phyloP scores from a whole-genome alignment of 1,284 basidiomycete species.

The Exobasidium cylindrosporum region DNA sequence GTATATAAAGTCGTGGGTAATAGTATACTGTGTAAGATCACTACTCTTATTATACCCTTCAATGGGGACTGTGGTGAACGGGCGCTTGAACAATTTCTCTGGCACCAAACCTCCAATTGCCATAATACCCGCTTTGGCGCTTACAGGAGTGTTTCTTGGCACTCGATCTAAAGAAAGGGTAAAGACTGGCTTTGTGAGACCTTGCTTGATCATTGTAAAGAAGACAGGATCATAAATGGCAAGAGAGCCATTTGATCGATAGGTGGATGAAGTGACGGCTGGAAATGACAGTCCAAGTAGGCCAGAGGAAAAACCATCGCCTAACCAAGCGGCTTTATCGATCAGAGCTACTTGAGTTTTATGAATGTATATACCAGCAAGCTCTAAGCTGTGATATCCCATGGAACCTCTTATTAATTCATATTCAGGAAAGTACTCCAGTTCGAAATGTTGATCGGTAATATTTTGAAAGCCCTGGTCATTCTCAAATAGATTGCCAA shows the following conservation, averaged over 20 bases:
- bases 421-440: not conserved
- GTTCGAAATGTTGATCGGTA: not conserved
- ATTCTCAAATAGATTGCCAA: not conserved
- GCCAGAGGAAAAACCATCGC: not conserved
- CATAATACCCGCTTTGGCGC: not conserved
- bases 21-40: not conserved
- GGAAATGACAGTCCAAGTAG: not conserved
- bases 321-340: not conserved
- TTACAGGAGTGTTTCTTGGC: not conserved
- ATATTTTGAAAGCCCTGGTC: not conserved
- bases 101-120: not conserved
- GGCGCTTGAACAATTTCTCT: not conserved
- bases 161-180: not conserved
- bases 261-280: not conserved
- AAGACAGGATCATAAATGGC: not conserved
- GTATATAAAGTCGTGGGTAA: not conserved
- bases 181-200: not conserved
- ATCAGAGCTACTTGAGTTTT: not conserved
- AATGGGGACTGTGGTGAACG: not conserved
- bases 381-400: not conserved
- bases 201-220: not conserved
- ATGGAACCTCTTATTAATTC: not conserved
- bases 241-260: not conserved
- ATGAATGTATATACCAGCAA: not conserved
- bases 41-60: not conserved